Evolutionary conservation across 805 yeast species (phyloP).

Genomic region (Middelhovenomyces tepae): DNA sequence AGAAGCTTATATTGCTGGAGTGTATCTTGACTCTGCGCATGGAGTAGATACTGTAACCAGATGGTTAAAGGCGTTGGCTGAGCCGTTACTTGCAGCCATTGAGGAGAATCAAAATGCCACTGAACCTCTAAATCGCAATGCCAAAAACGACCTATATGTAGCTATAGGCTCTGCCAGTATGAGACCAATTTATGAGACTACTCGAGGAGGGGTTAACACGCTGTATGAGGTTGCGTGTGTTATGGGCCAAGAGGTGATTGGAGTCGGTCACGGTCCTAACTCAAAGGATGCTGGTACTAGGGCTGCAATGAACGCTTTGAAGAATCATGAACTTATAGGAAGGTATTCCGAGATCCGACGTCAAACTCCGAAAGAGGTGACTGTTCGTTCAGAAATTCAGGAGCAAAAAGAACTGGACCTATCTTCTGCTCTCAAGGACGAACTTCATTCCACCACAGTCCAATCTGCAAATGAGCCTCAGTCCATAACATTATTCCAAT

Average conservation of each 20-base stretch:
- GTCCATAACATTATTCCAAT: too few species aligned
- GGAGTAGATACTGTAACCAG: constrained; percentile 22
- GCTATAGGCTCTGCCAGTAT: constrained; percentile 66
- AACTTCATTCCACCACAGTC: too few species aligned
- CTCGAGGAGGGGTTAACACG: constrained; percentile 35
- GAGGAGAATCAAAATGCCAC: constrained; percentile 24
- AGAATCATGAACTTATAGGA: constrained; percentile 49
- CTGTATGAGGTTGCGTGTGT: constrained; percentile 59
- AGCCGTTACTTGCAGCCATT: constrained; percentile 27
- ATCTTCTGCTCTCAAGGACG: too few species aligned
- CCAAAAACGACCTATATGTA: constrained; percentile 64
- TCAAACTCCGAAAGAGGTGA: constrained; percentile 7
- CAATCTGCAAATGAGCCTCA: too few species aligned
- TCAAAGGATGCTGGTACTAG: constrained; percentile 69
- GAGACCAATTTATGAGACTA: constrained; percentile 50
- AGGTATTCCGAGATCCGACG: constrained; percentile 53
- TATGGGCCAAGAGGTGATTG: constrained; percentile 57
- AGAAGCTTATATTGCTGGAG: constrained; percentile 90
- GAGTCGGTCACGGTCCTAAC: constrained; percentile 62
- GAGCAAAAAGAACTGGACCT: too few species aligned
- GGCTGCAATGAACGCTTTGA: constrained; percentile 78
- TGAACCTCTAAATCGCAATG: constrained; percentile 44
- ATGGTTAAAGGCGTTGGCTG: constrained; percentile 28
- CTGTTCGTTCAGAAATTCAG: too few species aligned
- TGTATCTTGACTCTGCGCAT: constrained; percentile 47